Base-by-base conservation (phyloP, 495 filamentous ascomycete species). In the Podospora fimiseda region DNA sequence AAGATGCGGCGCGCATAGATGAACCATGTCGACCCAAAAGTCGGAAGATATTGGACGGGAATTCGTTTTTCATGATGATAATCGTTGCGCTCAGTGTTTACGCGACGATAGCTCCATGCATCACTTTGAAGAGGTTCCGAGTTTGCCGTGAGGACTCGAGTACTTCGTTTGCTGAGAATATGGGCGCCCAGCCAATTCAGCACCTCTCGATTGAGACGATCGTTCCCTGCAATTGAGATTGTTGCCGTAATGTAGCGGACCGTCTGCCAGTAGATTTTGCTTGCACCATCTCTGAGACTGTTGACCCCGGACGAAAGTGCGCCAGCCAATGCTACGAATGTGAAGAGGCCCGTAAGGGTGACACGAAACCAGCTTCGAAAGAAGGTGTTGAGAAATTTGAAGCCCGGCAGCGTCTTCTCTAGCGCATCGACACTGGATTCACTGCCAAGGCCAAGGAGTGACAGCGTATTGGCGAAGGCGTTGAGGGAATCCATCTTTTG, bases 31-130 rank as follows among this genome's bases (percentile, higher is more conserved):
- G 65, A 66, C 9, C 70, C 71, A 39, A 73, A 77, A 7, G 70
- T 72, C 19, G 74, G 74, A 8, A 73, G 60, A 50, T 75, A 75
- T 52, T 73, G 69, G 14, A 76, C 64, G 11, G 71, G 67, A 19
- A 67, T 52, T 36, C 70, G 63, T 53, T 70, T 74, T 58, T 71
- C 72, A 48, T 70, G 69, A 30, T 72, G 52, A 44, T 61, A 60
- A 21, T 69, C 70, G 49, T 71, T 66, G 20, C 69, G 64, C 53
- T 73, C 67, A 38, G 64, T 59, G 7, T 20, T 40, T 11, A 67
- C 58, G 36, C 61, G 48, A 4, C 63, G 62, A 37, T 58, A 59
- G 15, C 51, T 33, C 46, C 50, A 62, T n/a, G 60, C 56, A 19
- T 68, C 64, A 43, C 56, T 63, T 22, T 64, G 57, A 20, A 70